phyloP scores from a whole-genome alignment of 768 basidiomycete species.

The Chalciporus piperatus region DNA sequence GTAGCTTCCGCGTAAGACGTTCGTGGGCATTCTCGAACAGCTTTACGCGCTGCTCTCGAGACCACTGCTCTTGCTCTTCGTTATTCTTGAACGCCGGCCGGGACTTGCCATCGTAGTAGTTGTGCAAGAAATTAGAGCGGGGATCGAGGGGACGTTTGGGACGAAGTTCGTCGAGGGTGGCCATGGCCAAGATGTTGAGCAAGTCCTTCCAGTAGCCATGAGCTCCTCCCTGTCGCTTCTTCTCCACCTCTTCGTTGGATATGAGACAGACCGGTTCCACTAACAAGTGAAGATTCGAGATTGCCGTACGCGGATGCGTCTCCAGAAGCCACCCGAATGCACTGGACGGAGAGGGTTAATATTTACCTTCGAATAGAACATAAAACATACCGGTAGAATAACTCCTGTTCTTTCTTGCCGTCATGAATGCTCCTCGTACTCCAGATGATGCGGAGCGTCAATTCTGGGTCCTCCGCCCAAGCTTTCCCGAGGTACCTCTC shows the following conservation, averaged over 20 bases:
- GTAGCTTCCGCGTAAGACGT: conserved; percentile 41
- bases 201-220: conserved; percentile 81
- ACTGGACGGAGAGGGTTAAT: conserved; percentile 21
- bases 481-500: conserved; percentile 41
- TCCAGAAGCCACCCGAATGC: conserved; percentile 68
- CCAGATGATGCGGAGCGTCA: conserved; percentile 70
- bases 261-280: conserved; percentile 49
- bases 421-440: conserved; percentile 67
- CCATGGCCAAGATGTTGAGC: conserved; percentile 63
- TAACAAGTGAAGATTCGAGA: conserved; percentile 54
- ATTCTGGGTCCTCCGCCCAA: conserved; percentile 55
- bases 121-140: conserved; percentile 26
- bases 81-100: conserved; percentile 27
- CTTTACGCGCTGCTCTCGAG: conserved; percentile 17
- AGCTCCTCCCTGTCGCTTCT: conserved; percentile 15
- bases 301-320: conserved; percentile 67
- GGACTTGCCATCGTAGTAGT: conserved; percentile 12
- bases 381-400: conserved; percentile 51
- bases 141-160: conserved; percentile 1
- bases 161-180: conserved; percentile 48
- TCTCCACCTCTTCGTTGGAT: neutral
- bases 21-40: conserved; percentile 29
- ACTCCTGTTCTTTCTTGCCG: conserved; percentile 58
- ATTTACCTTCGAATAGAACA: neutral
- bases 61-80: conserved; percentile 25